Base-by-base conservation (phyloP, 805 yeast genomes). In the Yarrowia divulgata region DNA sequence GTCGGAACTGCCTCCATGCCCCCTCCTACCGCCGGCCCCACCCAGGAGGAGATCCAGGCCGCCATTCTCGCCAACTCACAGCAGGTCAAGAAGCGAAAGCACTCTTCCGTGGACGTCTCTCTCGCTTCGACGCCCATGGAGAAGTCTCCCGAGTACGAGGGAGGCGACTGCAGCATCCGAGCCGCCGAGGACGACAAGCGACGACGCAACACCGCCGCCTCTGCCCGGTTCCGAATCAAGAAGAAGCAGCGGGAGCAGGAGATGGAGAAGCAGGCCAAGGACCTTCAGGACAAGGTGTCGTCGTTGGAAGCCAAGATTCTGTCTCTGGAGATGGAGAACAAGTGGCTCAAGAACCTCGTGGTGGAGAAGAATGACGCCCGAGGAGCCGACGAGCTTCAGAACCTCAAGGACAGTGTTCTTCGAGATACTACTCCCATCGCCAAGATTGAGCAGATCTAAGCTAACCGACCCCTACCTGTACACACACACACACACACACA, bases 181-280 rank as follows among this genome's bases (percentile, higher is more conserved):
- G 72, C 77, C 34, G 81, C 84, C 29, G 88, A 85, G 70, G 84
- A 83, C 55, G 95, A 90, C 75, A 94, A 91, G 79, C 85, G 97
- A 71, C 86, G 90, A 72, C 85, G 96, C 74, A 93, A 93, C 79
- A 93, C 97, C 0, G 97, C 95, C 1, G 98, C 99, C 1, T 88
- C 94, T 23, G 98, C 98, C 4, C 83, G 98, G 71, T 94, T 94
- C 82, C 85, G 99, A 72, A 86, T 92, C 76, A 92, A 91, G 84
- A 93, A 91, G 87, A 93, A 94, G 84, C 75, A 90, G 79, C 90
- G 91, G 78, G 98, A 94, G 80, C 95, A 90, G 79, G 94, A 93
- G 77, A 85, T 94, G 88, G 97, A 93, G 79, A 82, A 87, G 70
- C 87, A 84, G 70, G 84, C 93, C 19, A 85, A 86, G 73, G 93